Evolutionary conservation across 768 basidiomycete species (phyloP).

Genomic region (Leccinum uliginosum): DNA sequence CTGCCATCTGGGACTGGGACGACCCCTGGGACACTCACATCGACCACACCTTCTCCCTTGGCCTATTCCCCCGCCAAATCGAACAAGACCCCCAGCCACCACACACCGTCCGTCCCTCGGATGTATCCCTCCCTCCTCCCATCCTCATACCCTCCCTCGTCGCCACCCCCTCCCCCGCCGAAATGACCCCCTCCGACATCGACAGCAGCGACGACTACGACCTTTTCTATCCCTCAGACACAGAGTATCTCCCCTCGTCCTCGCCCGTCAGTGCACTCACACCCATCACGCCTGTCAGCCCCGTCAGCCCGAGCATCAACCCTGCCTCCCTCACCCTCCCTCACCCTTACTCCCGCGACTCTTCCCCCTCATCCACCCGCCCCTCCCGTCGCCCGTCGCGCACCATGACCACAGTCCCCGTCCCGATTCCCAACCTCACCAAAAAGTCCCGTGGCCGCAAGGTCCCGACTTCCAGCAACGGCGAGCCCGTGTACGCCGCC

Average conservation of each 20-base stretch:
- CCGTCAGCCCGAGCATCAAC: conserved; percentile 1
- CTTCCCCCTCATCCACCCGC: neutral
- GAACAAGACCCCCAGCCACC: neutral
- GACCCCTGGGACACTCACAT: conserved; percentile 3
- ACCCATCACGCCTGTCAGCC: neutral
- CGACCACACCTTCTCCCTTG: neutral
- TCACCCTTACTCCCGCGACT: neutral
- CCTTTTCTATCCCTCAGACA: conserved; percentile 19
- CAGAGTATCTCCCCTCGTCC: conserved; percentile 16
- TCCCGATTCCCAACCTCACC: conserved; percentile 46
- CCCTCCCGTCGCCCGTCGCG: conserved; percentile 24
- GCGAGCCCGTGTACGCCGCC: conserved; percentile 18
- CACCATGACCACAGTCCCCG: conserved; percentile 30
- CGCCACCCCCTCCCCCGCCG: neutral
- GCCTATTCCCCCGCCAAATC: neutral
- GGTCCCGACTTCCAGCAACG: conserved; percentile 38
- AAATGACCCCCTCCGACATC: conserved; percentile 9
- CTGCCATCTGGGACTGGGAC: conserved; percentile 4
- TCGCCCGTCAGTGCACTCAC: neutral
- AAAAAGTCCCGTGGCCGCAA: conserved; percentile 47
- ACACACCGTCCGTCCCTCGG: conserved; percentile 23
- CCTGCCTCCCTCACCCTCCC: conserved; percentile 5
- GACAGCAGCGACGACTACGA: conserved; percentile 21
- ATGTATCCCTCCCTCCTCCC: conserved; percentile 6
- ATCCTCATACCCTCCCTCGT: conserved; percentile 4